Evolutionary conservation across 169 alveolate genomes (phyloP).

Genomic region (Cryptosporidium sp.): DNA sequence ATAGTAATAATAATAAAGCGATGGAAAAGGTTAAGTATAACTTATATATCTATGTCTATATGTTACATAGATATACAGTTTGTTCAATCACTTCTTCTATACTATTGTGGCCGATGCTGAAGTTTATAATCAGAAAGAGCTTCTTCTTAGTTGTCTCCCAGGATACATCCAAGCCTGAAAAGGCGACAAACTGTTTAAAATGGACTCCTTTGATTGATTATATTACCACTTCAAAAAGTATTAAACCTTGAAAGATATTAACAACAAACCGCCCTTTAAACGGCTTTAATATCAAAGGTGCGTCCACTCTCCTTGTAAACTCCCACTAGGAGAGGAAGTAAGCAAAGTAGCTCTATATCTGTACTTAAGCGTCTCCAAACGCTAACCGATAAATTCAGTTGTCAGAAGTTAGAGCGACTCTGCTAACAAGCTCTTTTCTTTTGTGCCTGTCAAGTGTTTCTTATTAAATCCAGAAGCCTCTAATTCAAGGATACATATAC

Average conservation of each 20-base stretch:
- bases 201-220: neutral
- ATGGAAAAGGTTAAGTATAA: neutral
- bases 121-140: neutral
- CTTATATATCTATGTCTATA: neutral
- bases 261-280: neutral
- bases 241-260: neutral
- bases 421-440: slow-evolving; percentile 28
- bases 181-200: neutral
- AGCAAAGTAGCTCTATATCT: slow-evolving; percentile 8
- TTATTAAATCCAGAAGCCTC: slow-evolving; percentile 12
- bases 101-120: neutral
- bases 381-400: neutral
- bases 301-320: slow-evolving; percentile 16
- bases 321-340: slow-evolving; percentile 12
- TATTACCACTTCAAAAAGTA: slow-evolving; percentile 11
- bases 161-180: slow-evolving; percentile 14
- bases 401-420: slow-evolving; percentile 3
- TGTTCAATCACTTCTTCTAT: neutral
- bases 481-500: slow-evolving; percentile 17
- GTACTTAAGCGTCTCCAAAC: slow-evolving; percentile 22
- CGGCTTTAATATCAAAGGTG: neutral
- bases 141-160: slow-evolving; percentile 2
- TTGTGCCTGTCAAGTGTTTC: neutral
- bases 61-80: neutral
- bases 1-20: neutral